Conservation (phyloP, 2,329 filamentous ascomycete genomes). For the Periconia macrospinosa region DNA sequence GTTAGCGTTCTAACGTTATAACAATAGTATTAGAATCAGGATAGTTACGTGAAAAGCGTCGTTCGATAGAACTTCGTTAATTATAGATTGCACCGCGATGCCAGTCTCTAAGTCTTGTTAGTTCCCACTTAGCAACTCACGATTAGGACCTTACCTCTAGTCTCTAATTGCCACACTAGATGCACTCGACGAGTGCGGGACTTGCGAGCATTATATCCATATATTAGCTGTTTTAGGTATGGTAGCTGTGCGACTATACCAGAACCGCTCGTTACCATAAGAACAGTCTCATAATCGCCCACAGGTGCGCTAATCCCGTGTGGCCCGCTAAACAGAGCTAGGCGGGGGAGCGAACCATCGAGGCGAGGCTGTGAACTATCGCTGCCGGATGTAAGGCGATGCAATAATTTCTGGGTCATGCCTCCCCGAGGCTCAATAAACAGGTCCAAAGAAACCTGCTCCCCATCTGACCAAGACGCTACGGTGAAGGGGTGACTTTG, state of each 20-base stretch:
- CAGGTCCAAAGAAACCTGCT: slow-evolving; percentile 9
- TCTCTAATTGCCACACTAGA: slow-evolving; percentile 14
- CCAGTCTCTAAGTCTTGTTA: slow-evolving; percentile 9
- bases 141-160: slow-evolving; percentile 5
- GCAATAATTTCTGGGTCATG: slow-evolving; percentile 4
- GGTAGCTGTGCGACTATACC: slow-evolving; percentile 10
- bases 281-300: slow-evolving; percentile 9
- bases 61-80: slow-evolving; percentile 9
- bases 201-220: slow-evolving; percentile 11
- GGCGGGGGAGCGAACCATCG: slow-evolving; percentile 5
- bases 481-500: slow-evolving; percentile 11
- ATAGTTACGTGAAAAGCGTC: slow-evolving; percentile 9
- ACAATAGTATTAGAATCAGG: slow-evolving; percentile 6
- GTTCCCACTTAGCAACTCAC: slow-evolving; percentile 2
- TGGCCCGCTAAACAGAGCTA: slow-evolving; percentile 12
- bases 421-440: slow-evolving; percentile 8
- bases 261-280: slow-evolving; percentile 10
- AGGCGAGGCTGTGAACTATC: slow-evolving; percentile 2
- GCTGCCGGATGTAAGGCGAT: background rate
- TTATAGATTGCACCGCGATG: slow-evolving; percentile 8
- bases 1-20: slow-evolving; percentile 9
- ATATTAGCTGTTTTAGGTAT: slow-evolving; percentile 13
- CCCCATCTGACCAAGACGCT: slow-evolving; percentile 9
- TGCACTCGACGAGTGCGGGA: slow-evolving; percentile 6
- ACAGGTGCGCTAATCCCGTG: slow-evolving; percentile 7